These are phyloP conservation scores for Russula earlei DNA, from an alignment of 768 basidiomycete species.

Conservation along the genomic window DNA sequence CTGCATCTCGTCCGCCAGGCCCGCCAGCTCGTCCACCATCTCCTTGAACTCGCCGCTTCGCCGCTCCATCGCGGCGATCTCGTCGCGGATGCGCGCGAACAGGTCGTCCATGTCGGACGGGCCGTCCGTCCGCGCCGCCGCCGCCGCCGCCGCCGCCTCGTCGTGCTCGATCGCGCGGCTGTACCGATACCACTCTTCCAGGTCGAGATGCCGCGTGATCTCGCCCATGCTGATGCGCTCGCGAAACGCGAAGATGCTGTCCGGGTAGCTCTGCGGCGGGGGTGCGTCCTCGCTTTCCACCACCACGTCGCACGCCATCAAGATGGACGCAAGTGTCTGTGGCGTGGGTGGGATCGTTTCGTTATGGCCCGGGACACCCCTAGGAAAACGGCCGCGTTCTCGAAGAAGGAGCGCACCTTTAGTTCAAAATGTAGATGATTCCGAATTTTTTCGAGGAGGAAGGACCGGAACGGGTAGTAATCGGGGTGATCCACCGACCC, in stretches of 20 bases:
- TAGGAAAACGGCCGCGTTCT: no score
- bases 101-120: constrained; percentile 12
- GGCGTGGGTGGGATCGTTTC: neutral
- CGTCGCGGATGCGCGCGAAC: constrained; percentile 13
- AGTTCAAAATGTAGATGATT: constrained; percentile 17
- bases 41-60: constrained; percentile 14
- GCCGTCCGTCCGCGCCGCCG: no score
- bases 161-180: neutral
- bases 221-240: constrained; percentile 17
- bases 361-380: no score
- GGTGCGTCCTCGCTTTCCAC: constrained; percentile 14
- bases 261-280: neutral
- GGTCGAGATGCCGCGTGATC: constrained; percentile 13
- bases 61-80: constrained; percentile 7
- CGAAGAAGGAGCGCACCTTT: constrained; percentile 14
- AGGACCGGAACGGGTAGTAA: constrained; percentile 15
- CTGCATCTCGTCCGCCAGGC: constrained; percentile 9
- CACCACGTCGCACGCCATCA: constrained; percentile 15
- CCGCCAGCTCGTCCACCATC: constrained; percentile 12
- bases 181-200: constrained; percentile 14
- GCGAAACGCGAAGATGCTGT: constrained; percentile 11
- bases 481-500: constrained; percentile 13
- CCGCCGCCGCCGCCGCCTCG: no score
- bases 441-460: constrained; percentile 11
- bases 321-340: constrained; percentile 17